Evolutionary conservation across 2,329 filamentous ascomycete genomes (phyloP).

Genomic region (Diaporthe ampelina): DNA sequence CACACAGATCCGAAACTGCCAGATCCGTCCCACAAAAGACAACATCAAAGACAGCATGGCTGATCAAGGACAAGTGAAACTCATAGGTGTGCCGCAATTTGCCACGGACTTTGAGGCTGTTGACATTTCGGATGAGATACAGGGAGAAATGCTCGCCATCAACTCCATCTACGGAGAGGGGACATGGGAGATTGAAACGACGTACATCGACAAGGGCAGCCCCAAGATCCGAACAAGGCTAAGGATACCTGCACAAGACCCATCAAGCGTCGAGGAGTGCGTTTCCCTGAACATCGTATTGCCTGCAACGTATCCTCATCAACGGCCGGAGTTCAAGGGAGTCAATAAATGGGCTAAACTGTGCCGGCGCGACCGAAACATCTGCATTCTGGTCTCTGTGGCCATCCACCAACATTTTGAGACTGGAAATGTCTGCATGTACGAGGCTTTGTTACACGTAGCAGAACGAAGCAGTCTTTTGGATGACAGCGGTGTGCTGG

Average conservation of each 20-base stretch:
- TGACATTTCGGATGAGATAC: not conserved
- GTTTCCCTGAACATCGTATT: not conserved
- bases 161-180: slow-evolving; percentile 15
- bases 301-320: not conserved
- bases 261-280: not conserved
- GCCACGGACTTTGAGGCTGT: not conserved
- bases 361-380: not conserved
- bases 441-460: not conserved
- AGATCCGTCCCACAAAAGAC: not conserved
- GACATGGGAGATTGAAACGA: slow-evolving; percentile 14
- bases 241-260: not conserved
- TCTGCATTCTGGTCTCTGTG: not conserved
- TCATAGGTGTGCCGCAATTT: not conserved
- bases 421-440: not conserved
- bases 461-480: not conserved
- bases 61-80: not conserved
- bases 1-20: not conserved
- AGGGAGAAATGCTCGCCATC: slow-evolving; percentile 3
- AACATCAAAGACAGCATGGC: not conserved
- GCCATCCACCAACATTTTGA: not conserved
- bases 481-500: not conserved
- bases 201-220: not conserved
- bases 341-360: not conserved
- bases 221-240: slow-evolving; percentile 26
- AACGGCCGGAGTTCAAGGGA: slow-evolving; percentile 4